A percentile compares a stretch with the other conserved stretches of the same genome.
These are phyloP conservation scores for Pseudogymnoascus sp. DNA, from an alignment of 2,329 filamentous ascomycete species.

Conservation along the genomic window DNA sequence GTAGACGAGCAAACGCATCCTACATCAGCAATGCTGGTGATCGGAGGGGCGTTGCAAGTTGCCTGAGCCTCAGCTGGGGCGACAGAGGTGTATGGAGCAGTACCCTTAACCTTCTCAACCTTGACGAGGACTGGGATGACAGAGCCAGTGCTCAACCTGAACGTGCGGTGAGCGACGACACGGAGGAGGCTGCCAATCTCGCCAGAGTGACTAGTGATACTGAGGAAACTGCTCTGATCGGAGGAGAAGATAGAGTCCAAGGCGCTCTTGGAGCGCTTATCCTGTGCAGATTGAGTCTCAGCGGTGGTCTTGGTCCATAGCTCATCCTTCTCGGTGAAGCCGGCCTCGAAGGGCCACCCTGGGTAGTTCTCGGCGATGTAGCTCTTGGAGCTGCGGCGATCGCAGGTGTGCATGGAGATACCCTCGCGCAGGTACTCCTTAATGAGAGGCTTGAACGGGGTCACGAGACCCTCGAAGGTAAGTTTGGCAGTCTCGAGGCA, in stretches of 20 bases:
- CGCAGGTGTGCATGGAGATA: slow-evolving; percentile 61
- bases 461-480: slow-evolving; percentile 47
- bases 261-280: slow-evolving; percentile 39
- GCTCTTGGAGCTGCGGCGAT: slow-evolving; percentile 48
- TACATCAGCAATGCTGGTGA: slow-evolving; percentile 32
- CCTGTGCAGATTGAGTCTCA: slow-evolving; percentile 40
- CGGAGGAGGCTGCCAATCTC: slow-evolving; percentile 44
- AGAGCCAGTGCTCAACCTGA: slow-evolving; percentile 56
- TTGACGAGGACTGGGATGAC: slow-evolving; percentile 61
- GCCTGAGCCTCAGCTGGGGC: slow-evolving; percentile 32
- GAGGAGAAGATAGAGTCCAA: slow-evolving; percentile 49
- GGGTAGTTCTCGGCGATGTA: slow-evolving; percentile 47
- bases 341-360: slow-evolving; percentile 46
- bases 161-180: slow-evolving; percentile 53
- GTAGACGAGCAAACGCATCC: slow-evolving; percentile 13
- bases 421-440: slow-evolving; percentile 61
- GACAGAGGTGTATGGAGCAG: slow-evolving; percentile 25
- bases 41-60: slow-evolving; percentile 38
- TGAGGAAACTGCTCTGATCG: slow-evolving; percentile 48
- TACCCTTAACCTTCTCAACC: slow-evolving; percentile 38
- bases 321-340: slow-evolving; percentile 50
- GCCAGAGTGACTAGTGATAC: slow-evolving; percentile 52
- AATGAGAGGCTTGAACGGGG: slow-evolving; percentile 53
- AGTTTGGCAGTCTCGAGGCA: slow-evolving; percentile 55
- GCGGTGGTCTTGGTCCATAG: slow-evolving; percentile 37